Percentiles rank a stretch among this genome's conserved stretches.
Conservation (phyloP, 805 yeast genomes). For the Metschnikowia chrysomelidarum region DNA sequence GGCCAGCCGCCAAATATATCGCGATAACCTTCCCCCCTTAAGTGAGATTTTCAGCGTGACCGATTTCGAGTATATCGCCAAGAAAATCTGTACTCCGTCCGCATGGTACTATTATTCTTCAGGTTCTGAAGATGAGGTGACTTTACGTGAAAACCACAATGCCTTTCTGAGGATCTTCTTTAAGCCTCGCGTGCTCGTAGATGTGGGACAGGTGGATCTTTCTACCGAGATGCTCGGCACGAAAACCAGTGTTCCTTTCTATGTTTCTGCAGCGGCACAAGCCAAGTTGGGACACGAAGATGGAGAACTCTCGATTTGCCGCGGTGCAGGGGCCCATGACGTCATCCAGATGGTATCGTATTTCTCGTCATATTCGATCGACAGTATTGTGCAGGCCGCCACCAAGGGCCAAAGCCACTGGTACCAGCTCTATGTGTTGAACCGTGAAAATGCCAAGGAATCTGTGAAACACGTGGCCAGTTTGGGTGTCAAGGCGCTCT, state of each 20-base stretch:
- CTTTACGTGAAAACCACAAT: conserved; percentile 84
- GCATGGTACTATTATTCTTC: conserved; percentile 65
- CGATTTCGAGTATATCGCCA: conserved; percentile 44
- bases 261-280: conserved; percentile 87
- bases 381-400: conserved; percentile 76
- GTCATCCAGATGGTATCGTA: conserved; percentile 91
- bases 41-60: conserved; percentile 29
- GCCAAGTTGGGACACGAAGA: conserved; percentile 92
- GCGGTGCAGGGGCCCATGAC: conserved; percentile 70
- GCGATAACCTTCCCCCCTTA: conserved; percentile 30
- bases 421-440: conserved; percentile 84
- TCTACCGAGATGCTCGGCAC: conserved; percentile 76
- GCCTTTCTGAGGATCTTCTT: conserved; percentile 88
- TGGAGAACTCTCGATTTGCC: conserved; percentile 84
- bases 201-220: conserved; percentile 71
- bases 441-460: conserved; percentile 50
- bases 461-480: conserved; percentile 70
- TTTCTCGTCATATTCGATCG: conserved; percentile 82
- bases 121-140: conserved; percentile 90
- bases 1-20: conserved; percentile 17
- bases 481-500: conserved; percentile 61
- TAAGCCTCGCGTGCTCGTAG: conserved; percentile 78
- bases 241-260: conserved; percentile 71
- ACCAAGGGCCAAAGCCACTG: conserved; percentile 72
- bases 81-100: conserved; percentile 26